Evolutionary conservation across 495 filamentous ascomycete species (phyloP).

Genomic region (Hypomontagnella submonticulosa): DNA sequence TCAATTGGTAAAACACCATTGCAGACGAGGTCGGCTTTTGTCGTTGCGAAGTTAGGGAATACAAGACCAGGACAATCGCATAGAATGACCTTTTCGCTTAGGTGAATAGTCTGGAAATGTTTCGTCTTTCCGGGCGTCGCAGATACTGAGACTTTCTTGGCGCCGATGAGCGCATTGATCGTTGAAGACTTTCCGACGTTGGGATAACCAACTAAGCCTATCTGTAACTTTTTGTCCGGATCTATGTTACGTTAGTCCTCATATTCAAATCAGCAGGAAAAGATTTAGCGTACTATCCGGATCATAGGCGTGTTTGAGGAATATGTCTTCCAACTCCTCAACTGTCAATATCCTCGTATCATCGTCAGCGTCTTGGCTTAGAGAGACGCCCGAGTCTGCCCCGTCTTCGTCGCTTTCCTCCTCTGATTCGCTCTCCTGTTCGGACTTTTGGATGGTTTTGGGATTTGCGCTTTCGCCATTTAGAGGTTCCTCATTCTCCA

Average conservation of each 20-base stretch:
- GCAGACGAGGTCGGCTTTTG: slow-evolving; percentile 95
- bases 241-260: slow-evolving; percentile 35
- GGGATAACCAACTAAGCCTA: slow-evolving; percentile 97
- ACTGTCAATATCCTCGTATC: slow-evolving; percentile 87
- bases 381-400: slow-evolving; percentile 46
- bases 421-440: slow-evolving; percentile 28
- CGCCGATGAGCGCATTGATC: slow-evolving; percentile 96
- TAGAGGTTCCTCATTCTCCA: slow-evolving; percentile 53
- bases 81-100: slow-evolving; percentile 86
- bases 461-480: slow-evolving; percentile 45
- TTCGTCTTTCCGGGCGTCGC: slow-evolving; percentile 98
- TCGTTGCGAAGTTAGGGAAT: slow-evolving; percentile 97
- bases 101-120: slow-evolving; percentile 98
- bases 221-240: slow-evolving; percentile 76
- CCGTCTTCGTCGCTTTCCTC: slow-evolving; percentile 55
- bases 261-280: neutral
- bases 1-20: slow-evolving; percentile 97
- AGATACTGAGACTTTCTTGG: slow-evolving; percentile 98
- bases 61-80: slow-evolving; percentile 99
- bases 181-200: slow-evolving; percentile 99
- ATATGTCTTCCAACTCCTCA: slow-evolving; percentile 90
- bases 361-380: slow-evolving; percentile 57
- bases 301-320: slow-evolving; percentile 78
- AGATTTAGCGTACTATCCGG: slow-evolving; percentile 54
- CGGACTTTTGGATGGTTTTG: slow-evolving; percentile 44